These are phyloP conservation scores for Diaporthe caulivora DNA, from an alignment of 2,329 filamentous ascomycete species.

Conservation along the genomic window DNA sequence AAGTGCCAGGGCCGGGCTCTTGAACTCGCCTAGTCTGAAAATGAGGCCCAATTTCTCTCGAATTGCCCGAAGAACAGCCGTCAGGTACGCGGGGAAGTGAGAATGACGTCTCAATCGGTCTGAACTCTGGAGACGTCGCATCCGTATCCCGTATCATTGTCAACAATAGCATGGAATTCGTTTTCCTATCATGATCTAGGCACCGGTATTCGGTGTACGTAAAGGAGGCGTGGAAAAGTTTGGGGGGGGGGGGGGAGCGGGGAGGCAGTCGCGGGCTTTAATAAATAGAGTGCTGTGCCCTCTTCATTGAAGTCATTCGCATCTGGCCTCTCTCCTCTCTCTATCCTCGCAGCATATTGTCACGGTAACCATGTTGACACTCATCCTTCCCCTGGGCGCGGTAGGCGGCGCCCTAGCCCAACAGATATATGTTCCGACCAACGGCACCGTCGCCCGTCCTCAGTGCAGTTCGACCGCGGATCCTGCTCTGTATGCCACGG, in stretches of 20 bases:
- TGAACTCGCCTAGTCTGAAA: background rate
- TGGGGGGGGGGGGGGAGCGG: too few species aligned
- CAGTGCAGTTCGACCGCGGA: background rate
- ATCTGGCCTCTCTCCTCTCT: background rate
- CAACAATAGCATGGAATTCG: background rate
- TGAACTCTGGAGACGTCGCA: background rate
- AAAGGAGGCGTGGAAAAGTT: too few species aligned
- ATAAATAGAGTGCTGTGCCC: background rate
- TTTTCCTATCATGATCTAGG: background rate
- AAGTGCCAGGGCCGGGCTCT: constrained; percentile 8
- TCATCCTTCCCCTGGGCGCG: background rate
- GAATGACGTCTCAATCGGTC: background rate
- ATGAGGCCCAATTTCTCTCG: background rate
- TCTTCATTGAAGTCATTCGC: background rate
- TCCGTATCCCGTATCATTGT: too few species aligned
- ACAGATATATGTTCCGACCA: constrained; percentile 3
- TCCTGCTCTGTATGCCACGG: background rate
- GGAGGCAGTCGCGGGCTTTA: background rate
- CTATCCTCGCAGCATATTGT: too few species aligned
- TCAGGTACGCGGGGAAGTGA: background rate
- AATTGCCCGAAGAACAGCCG: constrained; percentile 25
- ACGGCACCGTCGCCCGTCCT: constrained; percentile 4
- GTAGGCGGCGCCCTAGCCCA: background rate
- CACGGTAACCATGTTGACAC: background rate
- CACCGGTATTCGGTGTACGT: background rate